Base-by-base conservation (phyloP, 176 grass and related monocot species). In the Triticum turgidum region DNA sequence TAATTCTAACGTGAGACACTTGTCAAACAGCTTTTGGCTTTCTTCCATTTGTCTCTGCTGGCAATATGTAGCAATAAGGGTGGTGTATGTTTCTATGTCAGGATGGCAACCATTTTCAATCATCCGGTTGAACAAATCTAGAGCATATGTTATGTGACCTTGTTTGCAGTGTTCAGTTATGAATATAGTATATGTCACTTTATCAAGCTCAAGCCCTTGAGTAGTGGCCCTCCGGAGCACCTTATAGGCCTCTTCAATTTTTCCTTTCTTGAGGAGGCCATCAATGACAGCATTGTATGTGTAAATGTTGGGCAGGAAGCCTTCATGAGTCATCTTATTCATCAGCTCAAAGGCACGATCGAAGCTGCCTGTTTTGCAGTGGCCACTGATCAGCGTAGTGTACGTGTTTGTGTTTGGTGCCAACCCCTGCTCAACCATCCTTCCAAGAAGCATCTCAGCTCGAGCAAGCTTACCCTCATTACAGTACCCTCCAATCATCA, bases 401-500 rank as follows among this genome's bases (percentile, higher is more conserved):
- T 96, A 96, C 20, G 96, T 98, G 70, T 96, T 92, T 77, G 90
- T 94, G 78, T 98, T 98, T 56, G 92, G 93, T 12, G 63, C 54
- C 65, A 98, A 73, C 11, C 80, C 79, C 78, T 96, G 92, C 71
- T 96, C 93, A 56, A 78, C 79, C 96, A 98, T 98, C 90, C 93
- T 94, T 4, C 78, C 82, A 65, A 98, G 35, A 72, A 98, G 86
- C 93, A 96, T 98, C 82, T 96, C 88, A 47, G 96, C 96, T 80
- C 88, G 88, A 84, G 87, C 81, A 84, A 98, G 38, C 84, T 98
- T 94, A 15, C 84, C 79, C 86, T 98, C 96, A 62, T 89, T 94
- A 69, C 93, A 98, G 64, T 95, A 98, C 47, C 92, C 96, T 77
- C 65, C 78, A 12, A 98, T 96, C 96, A 98, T 98, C 47, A 88